Percentiles rank a stretch among this genome's conserved stretches.
Conservation (phyloP, 148 eudicot genomes). For the Amaranthus hypochondriacus region DNA sequence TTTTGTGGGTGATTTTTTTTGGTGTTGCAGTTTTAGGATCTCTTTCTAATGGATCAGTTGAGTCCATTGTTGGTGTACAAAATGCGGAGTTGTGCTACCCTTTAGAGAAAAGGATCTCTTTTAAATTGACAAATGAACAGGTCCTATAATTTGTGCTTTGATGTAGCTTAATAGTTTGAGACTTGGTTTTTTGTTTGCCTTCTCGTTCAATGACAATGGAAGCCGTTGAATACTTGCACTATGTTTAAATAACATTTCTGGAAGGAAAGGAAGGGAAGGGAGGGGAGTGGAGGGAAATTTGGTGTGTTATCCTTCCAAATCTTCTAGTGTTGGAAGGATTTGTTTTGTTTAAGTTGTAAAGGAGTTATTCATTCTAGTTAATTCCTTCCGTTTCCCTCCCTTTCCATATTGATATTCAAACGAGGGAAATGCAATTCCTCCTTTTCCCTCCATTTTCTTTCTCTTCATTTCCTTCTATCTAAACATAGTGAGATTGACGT, state of each 20-base stretch:
- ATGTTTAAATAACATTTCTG: no score
- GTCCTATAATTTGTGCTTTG: conserved; percentile 26
- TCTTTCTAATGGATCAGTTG: conserved; percentile 55
- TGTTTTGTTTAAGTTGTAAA: no score
- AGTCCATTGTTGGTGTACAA: conserved; percentile 38
- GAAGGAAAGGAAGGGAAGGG: no score
- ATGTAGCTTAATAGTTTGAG: conserved; percentile 5
- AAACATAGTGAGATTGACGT: conserved; percentile 13
- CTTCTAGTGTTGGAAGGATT: no score
- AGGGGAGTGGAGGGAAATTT: no score
- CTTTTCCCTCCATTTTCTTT: no score
- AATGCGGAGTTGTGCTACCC: conserved; percentile 73
- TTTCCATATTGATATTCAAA: no score
- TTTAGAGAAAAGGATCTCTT: conserved; percentile 49
- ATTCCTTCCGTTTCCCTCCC: no score
- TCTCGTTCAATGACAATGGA: not conserved
- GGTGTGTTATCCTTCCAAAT: no score
- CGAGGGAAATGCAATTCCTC: no score
- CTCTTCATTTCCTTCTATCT: no score
- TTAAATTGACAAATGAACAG: conserved; percentile 74
- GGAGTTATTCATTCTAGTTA: no score
- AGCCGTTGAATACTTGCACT: not conserved
- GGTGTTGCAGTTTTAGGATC: conserved; percentile 51
- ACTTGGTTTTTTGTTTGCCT: conserved; percentile 7
- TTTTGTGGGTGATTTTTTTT: not conserved